These are phyloP conservation scores for Candida michaelii DNA, from an alignment of 805 yeast species.

Conservation along the genomic window DNA sequence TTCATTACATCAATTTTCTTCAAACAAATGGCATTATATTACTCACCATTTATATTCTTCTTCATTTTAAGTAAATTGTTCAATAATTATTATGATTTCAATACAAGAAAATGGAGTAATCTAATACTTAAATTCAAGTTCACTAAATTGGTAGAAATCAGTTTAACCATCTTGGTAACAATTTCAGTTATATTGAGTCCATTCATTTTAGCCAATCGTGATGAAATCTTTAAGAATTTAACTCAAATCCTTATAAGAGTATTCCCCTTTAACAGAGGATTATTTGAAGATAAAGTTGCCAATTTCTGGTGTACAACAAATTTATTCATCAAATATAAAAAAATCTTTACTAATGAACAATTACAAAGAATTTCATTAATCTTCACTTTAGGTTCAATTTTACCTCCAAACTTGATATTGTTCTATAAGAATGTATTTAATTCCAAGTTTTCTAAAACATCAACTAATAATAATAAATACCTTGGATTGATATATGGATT, in stretches of 20 bases:
- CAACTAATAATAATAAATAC: constrained; percentile 16
- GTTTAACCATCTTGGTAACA: constrained; percentile 59
- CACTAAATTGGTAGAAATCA: constrained; percentile 60
- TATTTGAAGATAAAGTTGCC: constrained; percentile 96
- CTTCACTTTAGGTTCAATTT: constrained; percentile 45
- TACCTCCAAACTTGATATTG: constrained; percentile 31
- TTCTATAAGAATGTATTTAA: constrained; percentile 36
- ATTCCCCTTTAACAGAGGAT: constrained; percentile 90
- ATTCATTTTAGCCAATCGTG: constrained; percentile 36
- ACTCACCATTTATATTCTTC: constrained; percentile 84
- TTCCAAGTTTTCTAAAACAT: constrained; percentile 16
- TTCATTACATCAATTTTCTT: constrained; percentile 78
- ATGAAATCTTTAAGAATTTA: constrained; percentile 27
- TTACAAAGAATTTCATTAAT: constrained; percentile 59
- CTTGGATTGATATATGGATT: constrained; percentile 58
- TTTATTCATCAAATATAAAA: constrained; percentile 67
- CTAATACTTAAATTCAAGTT: constrained; percentile 42
- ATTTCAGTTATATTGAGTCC: constrained; percentile 59
- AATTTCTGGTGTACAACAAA: constrained; percentile 97
- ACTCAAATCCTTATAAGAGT: constrained; percentile 62
- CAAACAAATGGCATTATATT: constrained; percentile 95
- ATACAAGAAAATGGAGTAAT: constrained; percentile 13
- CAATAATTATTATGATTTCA: constrained; percentile 18
- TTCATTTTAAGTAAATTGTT: constrained; percentile 61
- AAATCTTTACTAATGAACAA: constrained; percentile 51